Base-by-base conservation (phyloP, 805 yeast genomes). In the Clavispora santaluciae region DNA sequence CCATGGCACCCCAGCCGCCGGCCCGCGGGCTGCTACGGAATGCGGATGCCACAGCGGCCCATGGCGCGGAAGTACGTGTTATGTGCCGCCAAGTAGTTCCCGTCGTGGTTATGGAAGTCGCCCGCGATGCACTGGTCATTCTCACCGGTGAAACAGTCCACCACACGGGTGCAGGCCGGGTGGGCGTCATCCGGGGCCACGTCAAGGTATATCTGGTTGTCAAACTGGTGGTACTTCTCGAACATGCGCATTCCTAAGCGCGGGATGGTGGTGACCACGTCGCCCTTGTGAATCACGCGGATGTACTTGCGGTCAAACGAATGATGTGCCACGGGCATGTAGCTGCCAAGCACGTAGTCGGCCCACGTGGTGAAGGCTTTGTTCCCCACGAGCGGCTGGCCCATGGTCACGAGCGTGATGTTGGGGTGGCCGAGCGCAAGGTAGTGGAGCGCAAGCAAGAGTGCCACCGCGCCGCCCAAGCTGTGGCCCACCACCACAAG, bases 351-450 rank as follows among this genome's bases (percentile, higher is more conserved):
- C 2, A 53, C 63, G 2, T 25, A 30, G 40, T 68, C 71, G 3
- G 59, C 60, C 69, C 71, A 70, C 3, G 46, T 36, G 1, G 61
- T 59, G 40, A 71, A 68, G n/a, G 51, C 52, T 13, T 50, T 42
- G 46, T 72, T 70, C 2, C 76, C 76, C 6, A 68, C 42, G 17
- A 67, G 54, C 0, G 76, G 76, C 50, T 63, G 75, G 2, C 75
- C 76, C 66, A 70, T 59, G 1, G 75, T 69, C 4, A 68, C 60
- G 29, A 71, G 35, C 1, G 59, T 54, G 29, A 61, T 36, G 17
- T 56, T 54, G 13, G 60, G 55, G 40, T 50, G 61, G 2, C 71
- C 70, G 38, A 58, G 43, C 42, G 63, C 68, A 9, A 64, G 49
- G 39, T 58, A 63, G 40, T 68, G 64, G 12, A 70, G 50, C 6